Percentiles rank a stretch among this genome's conserved stretches.
These are phyloP conservation scores for Podospora fimiseda DNA, from an alignment of 495 filamentous ascomycete genomes.

Conservation along the genomic window DNA sequence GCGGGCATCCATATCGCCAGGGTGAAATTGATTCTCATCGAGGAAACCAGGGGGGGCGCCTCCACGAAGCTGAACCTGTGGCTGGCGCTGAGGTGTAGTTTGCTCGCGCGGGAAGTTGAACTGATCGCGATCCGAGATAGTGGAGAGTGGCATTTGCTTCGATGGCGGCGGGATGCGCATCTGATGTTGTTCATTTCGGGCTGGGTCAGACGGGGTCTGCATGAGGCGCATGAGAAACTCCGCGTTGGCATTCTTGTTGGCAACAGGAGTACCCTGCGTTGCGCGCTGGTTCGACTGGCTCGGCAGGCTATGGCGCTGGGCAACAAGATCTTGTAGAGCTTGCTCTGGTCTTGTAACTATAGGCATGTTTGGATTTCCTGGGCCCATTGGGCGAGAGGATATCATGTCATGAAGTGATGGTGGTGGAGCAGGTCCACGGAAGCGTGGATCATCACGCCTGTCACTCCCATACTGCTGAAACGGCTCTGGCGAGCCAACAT, in stretches of 20 bases:
- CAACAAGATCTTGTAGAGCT: conserved; percentile 47
- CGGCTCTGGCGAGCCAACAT: conserved; percentile 34
- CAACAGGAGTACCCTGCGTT: conserved; percentile 32
- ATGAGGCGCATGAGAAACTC: conserved; percentile 53
- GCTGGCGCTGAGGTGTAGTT: conserved; percentile 21
- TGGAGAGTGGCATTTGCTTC: conserved; percentile 24
- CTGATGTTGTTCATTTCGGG: conserved; percentile 36
- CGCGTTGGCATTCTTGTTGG: conserved; percentile 37
- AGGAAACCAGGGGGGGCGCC: conserved; percentile 33
- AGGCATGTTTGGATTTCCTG: conserved; percentile 33
- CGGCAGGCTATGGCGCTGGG: conserved; percentile 41
- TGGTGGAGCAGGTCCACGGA: conserved; percentile 18
- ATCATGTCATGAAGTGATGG: conserved; percentile 38
- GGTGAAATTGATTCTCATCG: conserved; percentile 38
- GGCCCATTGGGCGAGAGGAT: conserved; percentile 33
- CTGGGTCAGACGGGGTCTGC: conserved; percentile 42
- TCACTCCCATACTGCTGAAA: conserved; percentile 40
- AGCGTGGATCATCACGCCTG: conserved; percentile 33
- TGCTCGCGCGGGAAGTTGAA: conserved; percentile 36
- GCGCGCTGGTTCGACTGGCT: conserved; percentile 32
- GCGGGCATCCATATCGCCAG: conserved; percentile 33
- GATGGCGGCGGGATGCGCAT: conserved; percentile 25
- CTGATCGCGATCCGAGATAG: conserved; percentile 35
- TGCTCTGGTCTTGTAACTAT: conserved; percentile 42
- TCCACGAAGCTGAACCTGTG: conserved; percentile 27